A percentile compares a stretch with the other conserved stretches of the same genome.
Evolutionary conservation across 768 basidiomycete species (phyloP).

Genomic region (Cubamyces sp.): DNA sequence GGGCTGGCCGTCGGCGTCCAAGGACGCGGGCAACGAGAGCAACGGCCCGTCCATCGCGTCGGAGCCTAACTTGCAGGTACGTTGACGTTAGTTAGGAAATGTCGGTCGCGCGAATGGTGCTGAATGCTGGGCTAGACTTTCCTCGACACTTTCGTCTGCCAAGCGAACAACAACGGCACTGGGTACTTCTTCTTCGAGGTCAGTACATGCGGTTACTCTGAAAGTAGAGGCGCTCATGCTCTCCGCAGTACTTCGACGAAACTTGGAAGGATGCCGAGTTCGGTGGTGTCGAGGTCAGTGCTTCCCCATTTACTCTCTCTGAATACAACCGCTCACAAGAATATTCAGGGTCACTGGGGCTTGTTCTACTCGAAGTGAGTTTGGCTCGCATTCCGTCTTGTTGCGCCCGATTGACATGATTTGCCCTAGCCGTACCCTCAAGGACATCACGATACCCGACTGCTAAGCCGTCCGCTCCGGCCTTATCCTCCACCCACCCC

Average conservation of each 20-base stretch:
- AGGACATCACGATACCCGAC: slow-evolving; percentile 67
- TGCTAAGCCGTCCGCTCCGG: slow-evolving; percentile 42
- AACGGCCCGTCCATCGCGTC: slow-evolving; percentile 75
- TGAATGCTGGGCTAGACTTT: slow-evolving; percentile 54
- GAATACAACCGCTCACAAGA: slow-evolving; percentile 4
- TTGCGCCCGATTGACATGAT: slow-evolving; percentile 27
- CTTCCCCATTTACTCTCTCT: not conserved
- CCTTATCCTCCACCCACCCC: not conserved
- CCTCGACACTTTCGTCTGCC: slow-evolving; percentile 86
- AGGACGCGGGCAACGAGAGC: slow-evolving; percentile 55
- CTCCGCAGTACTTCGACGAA: slow-evolving; percentile 71
- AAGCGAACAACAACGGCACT: slow-evolving; percentile 80
- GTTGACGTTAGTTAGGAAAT: not conserved
- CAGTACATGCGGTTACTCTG: slow-evolving; percentile 25
- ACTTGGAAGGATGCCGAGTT: slow-evolving; percentile 56
- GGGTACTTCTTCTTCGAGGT: slow-evolving; percentile 90
- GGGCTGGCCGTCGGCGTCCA: slow-evolving; percentile 76
- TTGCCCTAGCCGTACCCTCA: slow-evolving; percentile 62
- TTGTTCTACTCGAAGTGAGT: slow-evolving; percentile 62
- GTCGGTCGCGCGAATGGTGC: not conserved
- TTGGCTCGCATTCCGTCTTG: not conserved
- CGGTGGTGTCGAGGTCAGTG: slow-evolving; percentile 74
- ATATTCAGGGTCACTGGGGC: slow-evolving; percentile 61
- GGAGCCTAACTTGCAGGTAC: slow-evolving; percentile 52
- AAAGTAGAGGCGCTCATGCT: slow-evolving; percentile 12